Evolutionary conservation across 495 filamentous ascomycete species (phyloP).

Genomic region (Trichoderma erinaceum): DNA sequence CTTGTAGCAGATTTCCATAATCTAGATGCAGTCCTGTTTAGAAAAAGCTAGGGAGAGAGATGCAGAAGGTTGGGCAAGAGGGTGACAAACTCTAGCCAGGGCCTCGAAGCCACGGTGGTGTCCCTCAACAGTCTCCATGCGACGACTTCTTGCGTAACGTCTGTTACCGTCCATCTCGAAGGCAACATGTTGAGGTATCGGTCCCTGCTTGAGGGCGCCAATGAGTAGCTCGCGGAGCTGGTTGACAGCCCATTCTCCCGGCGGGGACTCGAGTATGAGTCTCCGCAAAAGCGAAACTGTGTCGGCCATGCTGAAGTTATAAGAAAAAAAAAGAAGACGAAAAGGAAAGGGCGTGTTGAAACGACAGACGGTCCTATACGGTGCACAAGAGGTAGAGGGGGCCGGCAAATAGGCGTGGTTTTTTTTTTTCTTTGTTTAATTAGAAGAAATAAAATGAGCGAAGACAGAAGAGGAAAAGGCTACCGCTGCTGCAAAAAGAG

Average conservation of each 20-base stretch:
- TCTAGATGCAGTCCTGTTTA: constrained; percentile 38
- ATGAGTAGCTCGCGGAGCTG: constrained; percentile 74
- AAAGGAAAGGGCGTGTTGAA: background rate
- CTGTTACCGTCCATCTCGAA: constrained; percentile 99
- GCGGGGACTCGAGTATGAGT: constrained; percentile 68
- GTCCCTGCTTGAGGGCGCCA: constrained; percentile 79
- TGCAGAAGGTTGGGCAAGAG: background rate
- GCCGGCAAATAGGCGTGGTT: background rate
- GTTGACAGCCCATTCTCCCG: constrained; percentile 72
- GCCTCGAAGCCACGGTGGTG: constrained; percentile 96
- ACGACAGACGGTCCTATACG: background rate
- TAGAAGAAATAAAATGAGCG: constrained; percentile 7
- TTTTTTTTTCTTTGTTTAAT: background rate
- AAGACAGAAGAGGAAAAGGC: constrained; percentile 1
- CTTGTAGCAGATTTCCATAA: constrained; percentile 97
- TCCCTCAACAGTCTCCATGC: constrained; percentile 96
- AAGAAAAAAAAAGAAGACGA: background rate
- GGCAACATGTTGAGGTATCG: constrained; percentile 87
- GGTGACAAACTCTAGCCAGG: constrained; percentile 60
- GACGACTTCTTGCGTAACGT: constrained; percentile 78
- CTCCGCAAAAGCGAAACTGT: constrained; percentile 12
- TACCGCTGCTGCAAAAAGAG: background rate
- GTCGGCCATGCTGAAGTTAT: constrained; percentile 6
- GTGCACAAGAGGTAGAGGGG: background rate
- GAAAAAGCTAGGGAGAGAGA: constrained; percentile 1